Conservation (phyloP, 257 asterid genomes). For the Cynanchum wilfordii region DNA sequence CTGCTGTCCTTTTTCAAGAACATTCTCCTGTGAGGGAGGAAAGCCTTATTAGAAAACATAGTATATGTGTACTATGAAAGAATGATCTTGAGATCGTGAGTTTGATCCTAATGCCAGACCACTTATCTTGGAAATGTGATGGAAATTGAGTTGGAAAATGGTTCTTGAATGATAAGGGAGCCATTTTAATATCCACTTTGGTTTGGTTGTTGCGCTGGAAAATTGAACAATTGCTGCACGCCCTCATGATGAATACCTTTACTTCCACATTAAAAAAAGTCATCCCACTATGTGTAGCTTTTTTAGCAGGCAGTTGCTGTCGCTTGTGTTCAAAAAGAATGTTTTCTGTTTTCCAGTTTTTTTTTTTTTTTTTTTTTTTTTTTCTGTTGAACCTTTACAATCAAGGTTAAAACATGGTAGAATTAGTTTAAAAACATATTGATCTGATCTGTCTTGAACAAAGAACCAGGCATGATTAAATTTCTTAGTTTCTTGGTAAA, state of each 20-base stretch:
- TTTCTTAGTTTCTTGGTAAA: neutral
- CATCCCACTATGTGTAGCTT: neutral
- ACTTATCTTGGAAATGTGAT: no score
- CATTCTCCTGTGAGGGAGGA: neutral
- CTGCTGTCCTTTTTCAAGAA: neutral
- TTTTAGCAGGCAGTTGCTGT: neutral
- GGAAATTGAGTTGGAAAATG: neutral
- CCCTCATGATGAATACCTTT: slow-evolving; percentile 2
- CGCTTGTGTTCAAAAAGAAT: neutral
- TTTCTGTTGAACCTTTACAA: no score
- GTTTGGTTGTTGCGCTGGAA: neutral
- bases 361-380: no score
- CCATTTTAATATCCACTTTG: neutral
- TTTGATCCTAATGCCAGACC: neutral
- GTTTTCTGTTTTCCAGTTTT: neutral
- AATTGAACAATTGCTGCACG: neutral
- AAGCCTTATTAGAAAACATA: neutral
- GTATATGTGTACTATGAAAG: no score
- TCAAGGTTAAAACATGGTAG: no score
- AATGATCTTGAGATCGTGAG: neutral
- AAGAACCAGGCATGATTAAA: neutral
- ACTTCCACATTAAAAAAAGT: neutral
- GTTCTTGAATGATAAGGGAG: neutral
- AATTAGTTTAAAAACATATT: neutral
- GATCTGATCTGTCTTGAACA: neutral